phyloP scores from a whole-genome alignment of 2,329 filamentous ascomycete species.

The Pseudogymnoascus pannorum region DNA sequence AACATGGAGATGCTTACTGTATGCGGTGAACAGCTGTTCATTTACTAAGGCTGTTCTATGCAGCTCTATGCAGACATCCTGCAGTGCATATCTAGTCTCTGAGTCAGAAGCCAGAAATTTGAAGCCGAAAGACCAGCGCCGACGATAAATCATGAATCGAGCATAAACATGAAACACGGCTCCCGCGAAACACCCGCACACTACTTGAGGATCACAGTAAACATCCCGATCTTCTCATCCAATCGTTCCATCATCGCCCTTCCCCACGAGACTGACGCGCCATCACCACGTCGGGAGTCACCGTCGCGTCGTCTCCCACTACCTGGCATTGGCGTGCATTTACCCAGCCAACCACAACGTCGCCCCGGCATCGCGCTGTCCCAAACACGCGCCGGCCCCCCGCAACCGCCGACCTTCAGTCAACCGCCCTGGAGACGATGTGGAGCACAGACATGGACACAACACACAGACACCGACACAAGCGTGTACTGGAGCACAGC shows the following conservation, averaged over 20 bases:
- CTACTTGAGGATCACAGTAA: neutral
- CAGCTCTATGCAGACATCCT: neutral
- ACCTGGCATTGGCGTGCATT: neutral
- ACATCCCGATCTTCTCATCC: neutral
- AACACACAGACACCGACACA: neutral
- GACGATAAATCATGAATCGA: neutral
- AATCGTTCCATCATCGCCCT: neutral
- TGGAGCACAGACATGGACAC: neutral
- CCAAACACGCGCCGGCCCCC: neutral
- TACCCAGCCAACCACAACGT: neutral
- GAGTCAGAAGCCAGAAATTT: neutral
- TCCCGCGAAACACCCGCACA: neutral
- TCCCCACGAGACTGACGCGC: neutral
- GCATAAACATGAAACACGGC: slow-evolving; percentile 1
- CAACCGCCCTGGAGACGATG: neutral
- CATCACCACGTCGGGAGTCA: neutral
- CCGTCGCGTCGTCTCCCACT: neutral
- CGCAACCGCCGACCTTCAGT: neutral
- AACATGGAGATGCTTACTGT: neutral
- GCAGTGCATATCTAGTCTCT: neutral
- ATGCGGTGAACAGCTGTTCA: neutral
- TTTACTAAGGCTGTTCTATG: neutral
- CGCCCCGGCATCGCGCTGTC: neutral
- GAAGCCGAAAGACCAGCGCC: neutral
- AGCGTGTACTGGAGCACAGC: neutral